Conservation (phyloP, 2,329 filamentous ascomycete species). For the Pseudogymnoascus sp. region DNA sequence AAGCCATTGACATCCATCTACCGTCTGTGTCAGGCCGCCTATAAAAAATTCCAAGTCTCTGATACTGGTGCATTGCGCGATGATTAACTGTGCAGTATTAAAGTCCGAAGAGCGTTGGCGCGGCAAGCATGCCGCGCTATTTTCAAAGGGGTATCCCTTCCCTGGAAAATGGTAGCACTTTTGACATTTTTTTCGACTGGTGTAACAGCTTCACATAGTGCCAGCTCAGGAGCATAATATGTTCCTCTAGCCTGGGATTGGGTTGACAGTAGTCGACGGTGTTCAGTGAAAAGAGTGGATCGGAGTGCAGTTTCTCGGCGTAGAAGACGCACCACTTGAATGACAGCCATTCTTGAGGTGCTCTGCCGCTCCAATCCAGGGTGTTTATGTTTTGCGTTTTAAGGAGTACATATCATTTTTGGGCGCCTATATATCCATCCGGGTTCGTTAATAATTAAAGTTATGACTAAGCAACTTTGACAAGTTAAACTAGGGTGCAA, state of each 20-base stretch:
- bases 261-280: constrained; percentile 16
- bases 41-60: constrained; percentile 23
- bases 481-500: constrained; percentile 19
- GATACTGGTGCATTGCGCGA: not conserved
- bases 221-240: not conserved
- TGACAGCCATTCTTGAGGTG: not conserved
- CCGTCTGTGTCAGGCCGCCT: constrained; percentile 14
- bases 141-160: not conserved
- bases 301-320: constrained; percentile 12
- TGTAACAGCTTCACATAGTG: not conserved
- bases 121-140: not conserved
- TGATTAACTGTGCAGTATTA: not conserved
- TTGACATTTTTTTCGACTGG: not conserved
- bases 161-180: not conserved
- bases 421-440: not conserved
- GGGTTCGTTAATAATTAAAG: constrained; percentile 2
- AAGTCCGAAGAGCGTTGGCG: not conserved
- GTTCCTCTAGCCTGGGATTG: constrained; percentile 11
- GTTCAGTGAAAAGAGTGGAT: constrained; percentile 15
- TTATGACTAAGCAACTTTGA: constrained; percentile 7
- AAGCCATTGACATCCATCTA: constrained; percentile 17
- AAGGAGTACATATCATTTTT: not conserved
- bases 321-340: not conserved
- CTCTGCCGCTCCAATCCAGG: not conserved
- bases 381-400: not conserved